Evolutionary conservation across 345 rosid species (phyloP), one percentile per base, ranked within the genome.

Genomic region (Pseudoturritis turrita): DNA sequence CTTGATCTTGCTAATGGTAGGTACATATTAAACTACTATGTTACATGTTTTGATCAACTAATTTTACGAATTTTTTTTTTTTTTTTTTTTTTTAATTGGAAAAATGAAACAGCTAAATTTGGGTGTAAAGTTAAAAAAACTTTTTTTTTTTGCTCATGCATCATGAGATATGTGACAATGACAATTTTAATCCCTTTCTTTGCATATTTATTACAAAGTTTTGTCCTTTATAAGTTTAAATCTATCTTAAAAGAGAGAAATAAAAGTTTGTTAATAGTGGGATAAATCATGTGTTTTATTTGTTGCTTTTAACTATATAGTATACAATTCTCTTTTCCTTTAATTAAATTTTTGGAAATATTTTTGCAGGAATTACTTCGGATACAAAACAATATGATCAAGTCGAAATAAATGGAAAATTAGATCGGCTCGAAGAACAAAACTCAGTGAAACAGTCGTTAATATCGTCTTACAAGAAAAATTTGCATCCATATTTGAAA

Each of bases 1-100:
- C 96, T 92, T 40, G 96, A 92, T 80, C 96, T 92, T 61, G 98
- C 96, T 23, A 92, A 86, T 71, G 98, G 98, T 92, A 79, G 61
- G 83, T 46, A 66, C 18, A 43, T 9, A 33, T 33, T n/a, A n/a
- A n/a, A n/a, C n/a, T n/a, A n/a, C n/a, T n/a, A n/a, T n/a, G n/a
- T n/a, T n/a, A n/a, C n/a, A n/a, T n/a, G n/a, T n/a, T n/a, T n/a
- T n/a, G n/a, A n/a, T n/a, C n/a, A n/a, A n/a, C n/a, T n/a, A n/a
- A n/a, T n/a, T n/a, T n/a, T n/a, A n/a, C n/a, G n/a, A n/a, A n/a
- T n/a, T n/a, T n/a, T n/a, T n/a, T n/a, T n/a, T n/a, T n/a, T n/a
- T n/a, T n/a, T n/a, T n/a, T n/a, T n/a, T n/a, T n/a, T n/a, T n/a
- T n/a, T n/a, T n/a, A n/a, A n/a, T n/a, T n/a, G n/a, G n/a, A n/a